Conservation (phyloP, 352 stramenopile species). For the Globisporangium splendens region DNA sequence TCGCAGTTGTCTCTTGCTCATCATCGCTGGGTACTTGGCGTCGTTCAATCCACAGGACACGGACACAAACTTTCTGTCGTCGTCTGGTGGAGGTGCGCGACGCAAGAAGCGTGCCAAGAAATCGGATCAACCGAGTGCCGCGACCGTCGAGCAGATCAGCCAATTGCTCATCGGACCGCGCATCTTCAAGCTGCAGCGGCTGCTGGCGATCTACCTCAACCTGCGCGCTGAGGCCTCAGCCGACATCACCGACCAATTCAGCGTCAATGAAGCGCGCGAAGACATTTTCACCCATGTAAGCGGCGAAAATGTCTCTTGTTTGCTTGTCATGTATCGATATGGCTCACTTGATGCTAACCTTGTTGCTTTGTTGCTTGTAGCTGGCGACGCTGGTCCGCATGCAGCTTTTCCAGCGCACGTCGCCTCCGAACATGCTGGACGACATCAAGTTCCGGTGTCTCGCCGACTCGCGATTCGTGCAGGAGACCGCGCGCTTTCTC, state of each 20-base stretch:
- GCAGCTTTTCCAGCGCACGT: slow-evolving; percentile 75
- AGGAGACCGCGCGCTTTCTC: slow-evolving; percentile 46
- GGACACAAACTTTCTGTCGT: slow-evolving; percentile 71
- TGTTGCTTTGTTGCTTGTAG: slow-evolving; percentile 23
- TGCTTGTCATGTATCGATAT: background rate
- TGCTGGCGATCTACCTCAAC: slow-evolving; percentile 78
- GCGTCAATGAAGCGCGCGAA: slow-evolving; percentile 40
- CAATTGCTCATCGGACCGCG: slow-evolving; percentile 66
- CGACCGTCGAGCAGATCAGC: slow-evolving; percentile 38
- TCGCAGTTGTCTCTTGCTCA: slow-evolving; percentile 61
- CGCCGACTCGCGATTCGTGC: slow-evolving; percentile 63
- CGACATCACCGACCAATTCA: slow-evolving; percentile 15
- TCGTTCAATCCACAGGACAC: slow-evolving; percentile 81
- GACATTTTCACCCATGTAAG: slow-evolving; percentile 79
- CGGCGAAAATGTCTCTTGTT: too few species aligned
- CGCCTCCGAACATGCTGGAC: slow-evolving; percentile 59
- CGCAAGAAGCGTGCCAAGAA: slow-evolving; percentile 47
- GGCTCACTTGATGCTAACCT: background rate
- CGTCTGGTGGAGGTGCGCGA: slow-evolving; percentile 36
- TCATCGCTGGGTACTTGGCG: slow-evolving; percentile 68
- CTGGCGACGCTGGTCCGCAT: slow-evolving; percentile 72
- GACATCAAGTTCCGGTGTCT: slow-evolving; percentile 80
- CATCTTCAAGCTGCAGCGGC: slow-evolving; percentile 67
- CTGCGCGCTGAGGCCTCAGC: slow-evolving; percentile 49
- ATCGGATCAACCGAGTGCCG: slow-evolving; percentile 29